Conservation (phyloP, 371 early-diverging fungal species). For the Mortierella sp. region DNA sequence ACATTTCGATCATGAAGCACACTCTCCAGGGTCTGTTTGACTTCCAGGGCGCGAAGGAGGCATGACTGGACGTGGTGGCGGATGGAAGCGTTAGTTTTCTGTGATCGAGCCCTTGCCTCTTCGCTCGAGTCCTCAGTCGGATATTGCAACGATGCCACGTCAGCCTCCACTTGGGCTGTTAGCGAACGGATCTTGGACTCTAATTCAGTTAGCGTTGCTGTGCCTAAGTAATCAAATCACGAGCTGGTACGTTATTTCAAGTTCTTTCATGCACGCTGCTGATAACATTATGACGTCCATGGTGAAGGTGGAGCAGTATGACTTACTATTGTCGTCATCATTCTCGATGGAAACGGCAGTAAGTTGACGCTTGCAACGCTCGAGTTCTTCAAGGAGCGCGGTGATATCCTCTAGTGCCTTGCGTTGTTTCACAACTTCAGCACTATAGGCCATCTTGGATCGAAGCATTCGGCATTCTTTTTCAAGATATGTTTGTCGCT, state of each 20-base stretch:
- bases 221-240: no score
- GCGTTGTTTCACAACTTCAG: slow-evolving; percentile 41
- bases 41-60: slow-evolving; percentile 9
- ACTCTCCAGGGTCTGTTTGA: slow-evolving; percentile 13
- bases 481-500: slow-evolving; percentile 11
- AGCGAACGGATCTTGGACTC: slow-evolving; percentile 23
- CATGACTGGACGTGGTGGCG: slow-evolving; percentile 20
- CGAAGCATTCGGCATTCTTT: slow-evolving; percentile 16
- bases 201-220: no score
- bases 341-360: not conserved
- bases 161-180: slow-evolving; percentile 17
- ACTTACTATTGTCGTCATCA: slow-evolving; percentile 4
- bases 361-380: slow-evolving; percentile 10
- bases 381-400: slow-evolving; percentile 15
- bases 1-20: slow-evolving; percentile 18
- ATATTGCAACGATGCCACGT: slow-evolving; percentile 19
- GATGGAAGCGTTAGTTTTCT: slow-evolving; percentile 26
- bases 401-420: slow-evolving; percentile 29
- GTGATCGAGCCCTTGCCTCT: slow-evolving; percentile 13
- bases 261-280: no score
- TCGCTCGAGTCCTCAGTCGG: slow-evolving; percentile 31
- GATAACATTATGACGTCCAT: no score
- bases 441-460: slow-evolving; percentile 26
- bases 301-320: not conserved
- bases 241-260: no score